Percentiles rank a stretch among this genome's conserved stretches.
phyloP scores from a whole-genome alignment of 2,329 filamentous ascomycete genomes.

The Botrytis cinerea region DNA sequence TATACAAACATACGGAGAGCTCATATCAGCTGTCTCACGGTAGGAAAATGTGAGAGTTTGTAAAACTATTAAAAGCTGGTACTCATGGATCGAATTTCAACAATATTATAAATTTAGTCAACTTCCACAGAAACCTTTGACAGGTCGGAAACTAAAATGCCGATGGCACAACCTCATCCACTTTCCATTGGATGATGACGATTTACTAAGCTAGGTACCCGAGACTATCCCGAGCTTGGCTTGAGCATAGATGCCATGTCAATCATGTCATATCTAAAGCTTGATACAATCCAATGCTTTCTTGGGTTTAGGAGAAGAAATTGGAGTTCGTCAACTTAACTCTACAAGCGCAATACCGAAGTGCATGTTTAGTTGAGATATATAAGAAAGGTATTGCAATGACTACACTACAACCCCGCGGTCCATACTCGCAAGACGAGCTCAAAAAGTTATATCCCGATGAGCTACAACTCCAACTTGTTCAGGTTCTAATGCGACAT shows the following conservation, averaged over 20 bases:
- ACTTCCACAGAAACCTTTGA: not conserved
- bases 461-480: slow-evolving; percentile 78
- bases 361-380: not conserved
- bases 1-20: slow-evolving; percentile 37
- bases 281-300: not conserved
- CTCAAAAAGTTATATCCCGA: slow-evolving; percentile 79
- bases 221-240: not conserved
- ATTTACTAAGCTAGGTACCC: slow-evolving; percentile 3
- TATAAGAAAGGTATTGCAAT: slow-evolving; percentile 51
- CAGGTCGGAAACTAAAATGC: not conserved
- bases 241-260: not conserved
- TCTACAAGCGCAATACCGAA: not conserved
- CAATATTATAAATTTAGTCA: not conserved
- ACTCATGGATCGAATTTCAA: not conserved
- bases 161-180: not conserved
- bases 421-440: slow-evolving; percentile 79
- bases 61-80: not conserved
- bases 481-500: slow-evolving; percentile 83
- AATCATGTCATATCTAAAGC: not conserved
- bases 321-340: not conserved
- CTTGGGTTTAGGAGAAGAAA: not conserved
- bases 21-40: slow-evolving; percentile 32
- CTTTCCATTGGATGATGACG: not conserved
- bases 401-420: slow-evolving; percentile 74
- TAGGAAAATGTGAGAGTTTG: not conserved